Evolutionary conservation across 2,329 filamentous ascomycete species (phyloP), one percentile per base, ranked within the genome.

Genomic region (Diaporthe velutina): DNA sequence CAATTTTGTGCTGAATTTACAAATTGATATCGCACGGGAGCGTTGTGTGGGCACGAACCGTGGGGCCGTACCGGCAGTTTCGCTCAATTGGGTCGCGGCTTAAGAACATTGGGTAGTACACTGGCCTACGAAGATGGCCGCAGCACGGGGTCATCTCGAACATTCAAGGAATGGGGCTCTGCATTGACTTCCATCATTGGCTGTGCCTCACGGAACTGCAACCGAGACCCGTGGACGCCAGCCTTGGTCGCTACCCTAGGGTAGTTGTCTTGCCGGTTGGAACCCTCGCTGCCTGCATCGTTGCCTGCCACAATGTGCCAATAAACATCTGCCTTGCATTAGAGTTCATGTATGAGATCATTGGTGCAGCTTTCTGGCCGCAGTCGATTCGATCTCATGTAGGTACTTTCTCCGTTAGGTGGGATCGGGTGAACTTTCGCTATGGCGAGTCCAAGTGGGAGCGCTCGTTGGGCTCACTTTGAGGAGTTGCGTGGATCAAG

Each of bases 331-430:
- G 22, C 45, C 48, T 68, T 40, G 64, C 64, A 68, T 68, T 38
- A 68, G 48, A 52, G n/a, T 54, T 52, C 64, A 54, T 68, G 64
- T 40, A 54, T 40, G 45, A 68, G 64, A 52, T 40, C 30, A 38
- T 40, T 30, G 33, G 45, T 52, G 33, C 48, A 68, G 45, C 22
- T 1, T 40, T 17, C 15, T 40, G 64, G 33, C 48, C 45, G 64
- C 64, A 40, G 33, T 19, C 33, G 25, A 40, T 15, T 38, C 64
- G 45, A 38, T 33, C 40, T 64, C 12, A 22, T 28, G 30, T 54
- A 38, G n/a, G 35, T 28, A 38, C 48, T 40, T 54, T 10, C 25
- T 15, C 10, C 2, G 28, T 15, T 40, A 45, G 40, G 30, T 12
- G 48, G 7, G 22, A 38, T 17, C n/a, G 22, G 45, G 13, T 28